Percentiles rank a stretch among this genome's conserved stretches.
Evolutionary conservation across 345 rosid genomes (phyloP).

Genomic region (Adansonia digitata): DNA sequence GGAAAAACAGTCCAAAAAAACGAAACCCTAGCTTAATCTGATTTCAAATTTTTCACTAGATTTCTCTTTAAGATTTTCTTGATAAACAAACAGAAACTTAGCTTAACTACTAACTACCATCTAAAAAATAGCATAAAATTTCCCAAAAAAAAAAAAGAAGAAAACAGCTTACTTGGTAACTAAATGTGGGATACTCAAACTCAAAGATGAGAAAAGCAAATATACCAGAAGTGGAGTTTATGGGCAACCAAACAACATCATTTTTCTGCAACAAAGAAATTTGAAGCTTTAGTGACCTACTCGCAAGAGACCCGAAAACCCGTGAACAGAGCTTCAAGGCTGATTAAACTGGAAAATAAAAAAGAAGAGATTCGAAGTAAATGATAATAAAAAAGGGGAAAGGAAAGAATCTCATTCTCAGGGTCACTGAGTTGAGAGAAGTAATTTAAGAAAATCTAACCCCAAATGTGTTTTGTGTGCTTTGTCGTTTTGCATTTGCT

Average conservation of each 20-base stretch:
- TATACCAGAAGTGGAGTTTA: neutral
- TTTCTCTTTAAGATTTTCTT: neutral
- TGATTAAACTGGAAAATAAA: no score
- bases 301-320: neutral
- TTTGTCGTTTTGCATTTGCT: slow-evolving; percentile 4
- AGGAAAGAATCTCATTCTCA: slow-evolving; percentile 17
- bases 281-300: neutral
- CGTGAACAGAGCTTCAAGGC: neutral
- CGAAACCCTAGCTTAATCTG: neutral
- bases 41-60: neutral
- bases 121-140: no score
- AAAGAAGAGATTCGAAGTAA: neutral
- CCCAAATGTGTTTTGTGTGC: neutral
- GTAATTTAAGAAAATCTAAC: slow-evolving; percentile 7
- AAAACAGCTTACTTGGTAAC: no score
- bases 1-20: neutral
- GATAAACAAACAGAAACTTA: neutral
- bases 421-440: neutral
- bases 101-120: neutral
- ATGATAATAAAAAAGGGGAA: neutral
- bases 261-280: neutral
- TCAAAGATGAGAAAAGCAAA: neutral
- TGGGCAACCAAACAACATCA: slow-evolving; percentile 7
- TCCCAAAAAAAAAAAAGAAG: no score
- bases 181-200: neutral